Percentiles rank a stretch among this genome's conserved stretches.
Conservation (phyloP, 176 grass and related monocot species). For the Stipa capillata region DNA sequence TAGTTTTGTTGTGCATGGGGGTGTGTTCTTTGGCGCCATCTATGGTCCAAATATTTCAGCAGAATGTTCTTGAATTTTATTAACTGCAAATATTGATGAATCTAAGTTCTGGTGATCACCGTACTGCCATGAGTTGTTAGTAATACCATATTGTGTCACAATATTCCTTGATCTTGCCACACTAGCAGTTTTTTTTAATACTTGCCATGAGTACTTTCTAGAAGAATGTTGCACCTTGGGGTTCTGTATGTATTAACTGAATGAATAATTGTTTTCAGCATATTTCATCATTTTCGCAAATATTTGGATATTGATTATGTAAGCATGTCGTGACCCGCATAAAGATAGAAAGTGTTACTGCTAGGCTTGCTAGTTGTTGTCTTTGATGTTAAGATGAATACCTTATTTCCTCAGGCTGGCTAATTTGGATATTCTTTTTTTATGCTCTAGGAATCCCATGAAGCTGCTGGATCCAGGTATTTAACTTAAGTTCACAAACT, state of each 20-base stretch:
- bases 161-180: not conserved
- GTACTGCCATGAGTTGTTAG: not conserved
- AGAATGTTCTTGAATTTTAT: not conserved
- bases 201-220: not conserved
- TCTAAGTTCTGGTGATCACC: not conserved
- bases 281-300: not conserved
- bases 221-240: not conserved
- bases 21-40: not conserved
- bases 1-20: not conserved
- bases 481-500: not conserved
- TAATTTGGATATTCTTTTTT: slow-evolving; percentile 38
- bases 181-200: not conserved
- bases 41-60: not conserved
- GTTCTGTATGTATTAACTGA: not conserved
- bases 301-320: not conserved
- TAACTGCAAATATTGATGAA: not conserved
- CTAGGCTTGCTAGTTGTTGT: not conserved
- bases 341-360: not conserved
- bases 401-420: not conserved
- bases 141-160: not conserved
- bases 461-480: slow-evolving; percentile 58
- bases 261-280: not conserved
- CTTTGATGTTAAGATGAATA: not conserved
- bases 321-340: not conserved
- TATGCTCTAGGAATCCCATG: slow-evolving; percentile 50